Percentiles rank a stretch among this genome's conserved stretches.
Evolutionary conservation across 257 asterid species (phyloP).

Genomic region (Plantago elongata): DNA sequence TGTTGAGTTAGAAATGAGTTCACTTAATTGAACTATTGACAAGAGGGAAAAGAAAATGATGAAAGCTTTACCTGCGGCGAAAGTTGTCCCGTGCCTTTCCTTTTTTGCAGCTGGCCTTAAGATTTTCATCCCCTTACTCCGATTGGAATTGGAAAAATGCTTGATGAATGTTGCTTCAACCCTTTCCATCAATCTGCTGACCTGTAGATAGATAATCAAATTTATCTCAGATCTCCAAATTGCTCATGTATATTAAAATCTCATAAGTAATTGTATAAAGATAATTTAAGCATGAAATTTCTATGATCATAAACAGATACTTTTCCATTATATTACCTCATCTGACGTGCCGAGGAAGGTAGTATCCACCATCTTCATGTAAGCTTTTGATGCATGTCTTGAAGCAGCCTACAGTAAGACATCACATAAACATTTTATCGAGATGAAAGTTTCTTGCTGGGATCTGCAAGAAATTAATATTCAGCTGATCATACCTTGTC

Average conservation of each 20-base stretch:
- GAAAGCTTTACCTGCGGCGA: slow-evolving; percentile 35
- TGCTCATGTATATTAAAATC: no score
- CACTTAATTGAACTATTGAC: neutral
- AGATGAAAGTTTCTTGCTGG: neutral
- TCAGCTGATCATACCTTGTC: slow-evolving; percentile 39
- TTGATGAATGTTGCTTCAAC: slow-evolving; percentile 48
- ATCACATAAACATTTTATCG: neutral
- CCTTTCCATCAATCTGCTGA: slow-evolving; percentile 46
- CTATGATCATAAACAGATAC: no score
- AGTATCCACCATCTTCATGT: slow-evolving; percentile 49
- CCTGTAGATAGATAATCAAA: slow-evolving; percentile 20
- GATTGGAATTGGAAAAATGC: slow-evolving; percentile 51
- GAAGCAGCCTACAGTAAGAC: slow-evolving; percentile 33
- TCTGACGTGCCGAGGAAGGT: slow-evolving; percentile 54
- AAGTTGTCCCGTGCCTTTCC: slow-evolving; percentile 40
- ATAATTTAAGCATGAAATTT: no score
- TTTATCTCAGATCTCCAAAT: no score
- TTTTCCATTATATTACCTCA: slow-evolving; percentile 31
- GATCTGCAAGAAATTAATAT: neutral
- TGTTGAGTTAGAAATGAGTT: neutral
- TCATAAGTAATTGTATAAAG: neutral
- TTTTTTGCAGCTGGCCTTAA: slow-evolving; percentile 38
- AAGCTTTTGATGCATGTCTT: slow-evolving; percentile 39
- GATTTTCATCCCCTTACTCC: slow-evolving; percentile 43
- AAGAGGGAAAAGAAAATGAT: neutral